Base-by-base conservation (phyloP, 73 alveolate genomes). In the Stentor roeselii region DNA sequence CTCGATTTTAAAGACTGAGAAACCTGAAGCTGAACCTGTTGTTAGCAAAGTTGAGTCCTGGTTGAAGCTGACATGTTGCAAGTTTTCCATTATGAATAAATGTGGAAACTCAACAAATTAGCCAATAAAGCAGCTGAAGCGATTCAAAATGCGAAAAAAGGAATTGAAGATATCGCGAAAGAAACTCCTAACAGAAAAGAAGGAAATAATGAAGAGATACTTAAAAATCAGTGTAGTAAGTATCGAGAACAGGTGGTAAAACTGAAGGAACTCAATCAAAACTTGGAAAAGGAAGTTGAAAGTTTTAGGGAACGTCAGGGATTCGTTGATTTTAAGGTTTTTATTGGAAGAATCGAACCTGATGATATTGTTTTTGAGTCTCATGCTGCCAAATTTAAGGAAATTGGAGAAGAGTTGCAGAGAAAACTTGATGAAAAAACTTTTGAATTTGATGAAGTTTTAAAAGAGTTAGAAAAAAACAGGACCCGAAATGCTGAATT, bases 21-120 rank as follows among this genome's bases (percentile, higher is more conserved):
- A 94, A 11, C 98, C 98, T 21, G 85, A 59, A 60, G 80, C 78
- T 15, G 97, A 92, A 3, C 97, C 98, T 15, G 93, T 85, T 1
- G 97, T 89, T 3, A 94, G 76, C 74, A 92, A 92, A 77, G 92
- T 89, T 67, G 84, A 60, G 41, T 90, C 94, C 39, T 92, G 92
- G 87, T 94, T 94, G 77, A 75, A 83, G 34, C 97, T 85, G 59
- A 84, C 85, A 86, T 92, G 92, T 78, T 90, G 89, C 34, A 94
- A 91, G 86, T 90, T 86, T 80, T 93, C 94, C n/a, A n/a, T n/a
- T n/a, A n/a, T n/a, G n/a, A n/a, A n/a, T n/a, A 50, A 50, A 50
- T 50, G 67, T 50, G 67, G 67, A 50, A 21, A 11, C 67, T 50
- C 21, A 50, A 50, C 21, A 50, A 21, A 11, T 50, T 50, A 50